A percentile compares a stretch with the other conserved stretches of the same genome.
These are phyloP conservation scores for Kluyveromyces sp. DNA, from an alignment of 1,139 yeast species.

Conservation along the genomic window DNA sequence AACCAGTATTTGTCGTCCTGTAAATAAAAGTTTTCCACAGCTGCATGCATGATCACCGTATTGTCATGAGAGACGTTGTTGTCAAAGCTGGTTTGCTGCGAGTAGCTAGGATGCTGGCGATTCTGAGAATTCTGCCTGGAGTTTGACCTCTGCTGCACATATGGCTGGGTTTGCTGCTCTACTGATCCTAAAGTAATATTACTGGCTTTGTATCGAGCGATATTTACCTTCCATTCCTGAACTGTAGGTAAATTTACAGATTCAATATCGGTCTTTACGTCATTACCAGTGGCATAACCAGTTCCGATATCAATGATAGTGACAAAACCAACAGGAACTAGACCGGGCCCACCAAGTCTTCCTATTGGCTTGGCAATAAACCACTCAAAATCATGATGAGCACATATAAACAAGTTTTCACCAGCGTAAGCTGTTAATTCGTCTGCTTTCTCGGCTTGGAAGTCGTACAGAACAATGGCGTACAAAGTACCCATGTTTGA, in stretches of 20 bases:
- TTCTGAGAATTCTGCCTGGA: constrained; percentile 11
- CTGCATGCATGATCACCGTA: constrained; percentile 42
- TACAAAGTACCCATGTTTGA: constrained; percentile 39
- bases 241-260: constrained; percentile 77
- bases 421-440: constrained; percentile 81
- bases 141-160: constrained; percentile 8
- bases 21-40: constrained; percentile 74
- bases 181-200: constrained; percentile 57
- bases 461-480: constrained; percentile 71
- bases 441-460: constrained; percentile 81
- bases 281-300: constrained; percentile 43
- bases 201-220: constrained; percentile 89
- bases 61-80: background rate
- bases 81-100: constrained; percentile 31
- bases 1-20: constrained; percentile 91
- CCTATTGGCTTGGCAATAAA: constrained; percentile 95
- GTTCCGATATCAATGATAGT: constrained; percentile 73
- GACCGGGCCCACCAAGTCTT: constrained; percentile 92
- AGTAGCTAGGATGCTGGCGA: constrained; percentile 11
- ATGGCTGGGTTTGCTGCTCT: constrained; percentile 19
- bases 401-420: constrained; percentile 85
- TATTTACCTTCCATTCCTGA: constrained; percentile 89
- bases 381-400: constrained; percentile 96
- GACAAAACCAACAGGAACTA: constrained; percentile 87
- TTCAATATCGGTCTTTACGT: constrained; percentile 49